Conservation (phyloP, 2,329 filamentous ascomycete species). For the Aspergillus japonicus region DNA sequence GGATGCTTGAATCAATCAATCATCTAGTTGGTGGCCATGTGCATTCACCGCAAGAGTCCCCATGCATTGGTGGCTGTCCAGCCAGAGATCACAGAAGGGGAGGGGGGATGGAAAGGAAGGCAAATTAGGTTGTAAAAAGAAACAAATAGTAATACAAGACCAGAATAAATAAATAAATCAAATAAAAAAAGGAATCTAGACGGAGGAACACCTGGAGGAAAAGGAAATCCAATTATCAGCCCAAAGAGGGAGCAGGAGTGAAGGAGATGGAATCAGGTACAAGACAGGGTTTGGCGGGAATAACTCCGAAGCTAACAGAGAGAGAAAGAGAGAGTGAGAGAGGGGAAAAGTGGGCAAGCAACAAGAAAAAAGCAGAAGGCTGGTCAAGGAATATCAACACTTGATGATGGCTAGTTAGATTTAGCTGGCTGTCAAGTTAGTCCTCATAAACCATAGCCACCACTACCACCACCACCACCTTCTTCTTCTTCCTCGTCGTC, state of each 20-base stretch:
- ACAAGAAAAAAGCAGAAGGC: constrained; percentile 21
- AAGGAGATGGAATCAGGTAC: constrained; percentile 4
- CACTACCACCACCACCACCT: background rate
- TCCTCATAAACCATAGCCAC: too few relatives aligned
- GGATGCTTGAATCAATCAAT: background rate
- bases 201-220: background rate
- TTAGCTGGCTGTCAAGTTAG: background rate
- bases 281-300: constrained; percentile 7
- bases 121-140: background rate
- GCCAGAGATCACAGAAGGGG: background rate
- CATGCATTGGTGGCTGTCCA: constrained; percentile 3
- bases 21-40: constrained; percentile 2
- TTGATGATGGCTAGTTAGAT: background rate
- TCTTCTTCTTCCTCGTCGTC: background rate
- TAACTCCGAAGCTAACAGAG: background rate
- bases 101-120: background rate
- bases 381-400: constrained; percentile 17
- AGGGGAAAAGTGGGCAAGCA: constrained; percentile 1
- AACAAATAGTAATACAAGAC: background rate
- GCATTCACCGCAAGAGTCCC: constrained; percentile 6
- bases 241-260: background rate
- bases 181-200: too few relatives aligned
- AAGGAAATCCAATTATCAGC: background rate
- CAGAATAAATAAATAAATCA: background rate
- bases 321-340: constrained; percentile 9